A percentile compares a stretch with the other conserved stretches of the same genome.
Conservation (phyloP, 2,329 filamentous ascomycete genomes). For the Fusarium nematophilum region DNA sequence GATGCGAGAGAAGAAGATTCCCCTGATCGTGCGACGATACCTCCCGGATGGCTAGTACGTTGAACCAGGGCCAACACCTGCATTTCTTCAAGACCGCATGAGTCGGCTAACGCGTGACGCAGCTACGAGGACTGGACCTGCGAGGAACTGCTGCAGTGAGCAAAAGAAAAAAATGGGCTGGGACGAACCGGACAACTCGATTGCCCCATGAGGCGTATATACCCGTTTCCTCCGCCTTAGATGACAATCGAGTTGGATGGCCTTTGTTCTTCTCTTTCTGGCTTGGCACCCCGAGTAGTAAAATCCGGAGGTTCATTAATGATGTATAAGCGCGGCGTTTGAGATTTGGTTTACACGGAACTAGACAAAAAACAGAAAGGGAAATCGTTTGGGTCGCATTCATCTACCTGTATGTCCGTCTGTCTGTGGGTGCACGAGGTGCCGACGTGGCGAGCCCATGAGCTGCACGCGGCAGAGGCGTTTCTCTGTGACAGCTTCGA, state of each 20-base stretch:
- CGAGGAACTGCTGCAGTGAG: constrained; percentile 84
- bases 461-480: constrained; percentile 3
- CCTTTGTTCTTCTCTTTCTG: constrained; percentile 22
- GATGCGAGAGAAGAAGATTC: constrained; percentile 98
- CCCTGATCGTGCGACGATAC: constrained; percentile 92
- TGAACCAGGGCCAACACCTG: neutral
- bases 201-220: constrained; percentile 42
- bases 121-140: constrained; percentile 99
- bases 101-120: constrained; percentile 28
- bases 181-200: constrained; percentile 26
- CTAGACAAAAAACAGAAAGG: constrained; percentile 44
- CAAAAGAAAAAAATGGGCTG: constrained; percentile 20
- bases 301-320: constrained; percentile 41
- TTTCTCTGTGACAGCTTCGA: constrained; percentile 8
- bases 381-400: constrained; percentile 34
- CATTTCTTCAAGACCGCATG: neutral
- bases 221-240: constrained; percentile 39
- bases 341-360: constrained; percentile 45
- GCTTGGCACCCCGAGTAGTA: constrained; percentile 29
- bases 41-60: constrained; percentile 95
- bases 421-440: constrained; percentile 22
- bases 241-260: constrained; percentile 40
- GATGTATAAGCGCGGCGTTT: constrained; percentile 54
- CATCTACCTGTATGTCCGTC: too few relatives aligned
- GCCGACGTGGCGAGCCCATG: constrained; percentile 15